Conservation (phyloP, 805 yeast species). For the Myxozyma kluyveri region DNA sequence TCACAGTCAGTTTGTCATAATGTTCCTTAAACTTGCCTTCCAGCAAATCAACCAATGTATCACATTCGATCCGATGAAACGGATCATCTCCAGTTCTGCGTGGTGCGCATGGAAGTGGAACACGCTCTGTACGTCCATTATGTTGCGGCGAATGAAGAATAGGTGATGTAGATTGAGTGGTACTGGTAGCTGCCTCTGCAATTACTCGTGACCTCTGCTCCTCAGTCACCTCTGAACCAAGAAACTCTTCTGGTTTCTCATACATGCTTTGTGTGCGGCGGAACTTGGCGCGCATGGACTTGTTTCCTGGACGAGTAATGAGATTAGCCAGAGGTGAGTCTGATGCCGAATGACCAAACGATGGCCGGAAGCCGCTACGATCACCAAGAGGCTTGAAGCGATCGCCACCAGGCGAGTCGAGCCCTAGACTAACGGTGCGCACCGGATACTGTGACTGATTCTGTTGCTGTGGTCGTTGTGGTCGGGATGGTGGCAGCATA, state of each 20-base stretch:
- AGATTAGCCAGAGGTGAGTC: conserved; percentile 22
- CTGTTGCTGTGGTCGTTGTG: too few species aligned
- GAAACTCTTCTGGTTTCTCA: conserved; percentile 53
- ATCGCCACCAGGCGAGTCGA: conserved; percentile 18
- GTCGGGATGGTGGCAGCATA: too few species aligned
- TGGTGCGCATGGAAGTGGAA: conserved; percentile 18
- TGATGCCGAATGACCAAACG: conserved; percentile 4
- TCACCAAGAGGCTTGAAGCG: conserved; percentile 2
- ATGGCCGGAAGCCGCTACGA: conserved; percentile 19
- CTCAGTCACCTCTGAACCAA: conserved; percentile 42
- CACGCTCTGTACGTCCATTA: conserved; percentile 11
- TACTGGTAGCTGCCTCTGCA: conserved; percentile 9
- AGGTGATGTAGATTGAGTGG: background rate
- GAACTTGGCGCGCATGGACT: conserved; percentile 39
- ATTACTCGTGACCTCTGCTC: conserved; percentile 26
- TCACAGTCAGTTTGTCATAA: conserved; percentile 57
- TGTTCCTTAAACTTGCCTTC: conserved; percentile 51
- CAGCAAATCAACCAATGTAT: conserved; percentile 55
- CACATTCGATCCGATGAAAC: conserved; percentile 65
- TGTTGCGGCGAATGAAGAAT: conserved; percentile 20
- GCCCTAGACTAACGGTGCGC: conserved; percentile 16
- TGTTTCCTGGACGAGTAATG: conserved; percentile 13
- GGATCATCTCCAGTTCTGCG: conserved; percentile 44
- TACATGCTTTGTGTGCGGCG: conserved; percentile 70
- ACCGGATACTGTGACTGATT: background rate